Percentiles rank a stretch among this genome's conserved stretches.
phyloP scores from a whole-genome alignment of 108 stramenopile species.

The Ochromonas danica region DNA sequence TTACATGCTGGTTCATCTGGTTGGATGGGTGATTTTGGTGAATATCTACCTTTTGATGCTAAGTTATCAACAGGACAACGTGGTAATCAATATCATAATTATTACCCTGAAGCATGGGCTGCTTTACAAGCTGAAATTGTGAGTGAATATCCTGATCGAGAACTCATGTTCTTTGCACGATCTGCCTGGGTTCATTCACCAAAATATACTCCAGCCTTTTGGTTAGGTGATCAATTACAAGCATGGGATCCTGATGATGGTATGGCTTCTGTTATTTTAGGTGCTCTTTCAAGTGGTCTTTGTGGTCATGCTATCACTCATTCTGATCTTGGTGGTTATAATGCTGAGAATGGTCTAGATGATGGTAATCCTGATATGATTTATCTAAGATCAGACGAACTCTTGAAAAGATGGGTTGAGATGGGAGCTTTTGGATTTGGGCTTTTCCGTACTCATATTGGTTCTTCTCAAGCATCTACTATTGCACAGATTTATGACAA shows the following conservation, averaged over 20 bases:
- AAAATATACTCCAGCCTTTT: slow-evolving; percentile 42
- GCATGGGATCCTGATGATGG: slow-evolving; percentile 48
- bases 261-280: slow-evolving; percentile 46
- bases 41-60: slow-evolving; percentile 51
- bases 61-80: slow-evolving; percentile 4
- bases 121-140: slow-evolving; percentile 54
- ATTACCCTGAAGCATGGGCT: slow-evolving; percentile 57
- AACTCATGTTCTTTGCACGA: slow-evolving; percentile 49
- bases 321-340: slow-evolving; percentile 50
- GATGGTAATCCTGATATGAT: slow-evolving; percentile 7
- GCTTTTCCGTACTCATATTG: slow-evolving; percentile 58
- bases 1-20: slow-evolving; percentile 46
- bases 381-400: slow-evolving; percentile 47
- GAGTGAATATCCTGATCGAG: slow-evolving; percentile 52
- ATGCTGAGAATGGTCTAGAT: slow-evolving; percentile 32
- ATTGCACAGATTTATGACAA: slow-evolving; percentile 47
- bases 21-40: slow-evolving; percentile 59
- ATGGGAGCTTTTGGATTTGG: slow-evolving; percentile 53
- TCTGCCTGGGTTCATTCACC: slow-evolving; percentile 50
- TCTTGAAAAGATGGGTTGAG: slow-evolving; percentile 61
- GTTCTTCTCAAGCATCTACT: slow-evolving; percentile 22
- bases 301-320: slow-evolving; percentile 56
- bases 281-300: slow-evolving; percentile 54
- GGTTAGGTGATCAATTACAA: slow-evolving; percentile 47
- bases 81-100: slow-evolving; percentile 47